These are phyloP conservation scores for Coemansia sp. DNA, from an alignment of 192 early-diverging fungal genomes.

Conservation along the genomic window DNA sequence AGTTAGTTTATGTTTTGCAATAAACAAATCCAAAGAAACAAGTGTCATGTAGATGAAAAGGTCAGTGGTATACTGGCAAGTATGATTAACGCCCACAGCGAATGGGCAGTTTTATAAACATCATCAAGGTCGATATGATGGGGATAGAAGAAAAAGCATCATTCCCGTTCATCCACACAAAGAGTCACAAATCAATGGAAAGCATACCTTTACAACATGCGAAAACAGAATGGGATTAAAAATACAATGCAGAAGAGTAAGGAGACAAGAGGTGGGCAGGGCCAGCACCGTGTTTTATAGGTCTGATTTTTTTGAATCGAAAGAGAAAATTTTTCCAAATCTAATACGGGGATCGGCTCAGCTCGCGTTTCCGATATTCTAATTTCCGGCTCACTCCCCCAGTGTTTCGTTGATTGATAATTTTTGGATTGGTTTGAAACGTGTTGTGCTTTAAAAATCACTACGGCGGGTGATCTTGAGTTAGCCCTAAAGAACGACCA, in stretches of 20 bases:
- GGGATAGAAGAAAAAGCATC: slow-evolving; percentile 52
- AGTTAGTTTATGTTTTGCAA: too few species aligned
- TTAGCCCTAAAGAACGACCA: too few species aligned
- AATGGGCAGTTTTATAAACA: slow-evolving; percentile 30
- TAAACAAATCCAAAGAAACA: neutral
- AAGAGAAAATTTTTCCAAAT: slow-evolving; percentile 9
- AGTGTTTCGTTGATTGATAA: too few species aligned
- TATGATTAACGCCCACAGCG: slow-evolving; percentile 51
- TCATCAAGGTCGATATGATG: slow-evolving; percentile 52
- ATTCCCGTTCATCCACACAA: slow-evolving; percentile 19
- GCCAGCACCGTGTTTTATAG: neutral
- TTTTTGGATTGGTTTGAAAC: too few species aligned
- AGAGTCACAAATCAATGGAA: neutral
- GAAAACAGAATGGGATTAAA: neutral
- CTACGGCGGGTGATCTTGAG: too few species aligned
- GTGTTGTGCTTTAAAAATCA: too few species aligned
- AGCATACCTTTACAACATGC: neutral
- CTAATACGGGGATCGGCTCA: neutral
- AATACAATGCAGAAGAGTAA: neutral
- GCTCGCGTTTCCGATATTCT: neutral
- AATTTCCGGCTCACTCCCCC: too few species aligned
- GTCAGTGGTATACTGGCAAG: slow-evolving; percentile 52
- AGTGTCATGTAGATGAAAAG: neutral
- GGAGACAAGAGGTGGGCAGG: neutral
- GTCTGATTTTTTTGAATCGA: neutral